A percentile compares a stretch with the other conserved stretches of the same genome.
These are phyloP conservation scores for Tremella fuciformis DNA, from an alignment of 768 basidiomycete genomes.

Conservation along the genomic window DNA sequence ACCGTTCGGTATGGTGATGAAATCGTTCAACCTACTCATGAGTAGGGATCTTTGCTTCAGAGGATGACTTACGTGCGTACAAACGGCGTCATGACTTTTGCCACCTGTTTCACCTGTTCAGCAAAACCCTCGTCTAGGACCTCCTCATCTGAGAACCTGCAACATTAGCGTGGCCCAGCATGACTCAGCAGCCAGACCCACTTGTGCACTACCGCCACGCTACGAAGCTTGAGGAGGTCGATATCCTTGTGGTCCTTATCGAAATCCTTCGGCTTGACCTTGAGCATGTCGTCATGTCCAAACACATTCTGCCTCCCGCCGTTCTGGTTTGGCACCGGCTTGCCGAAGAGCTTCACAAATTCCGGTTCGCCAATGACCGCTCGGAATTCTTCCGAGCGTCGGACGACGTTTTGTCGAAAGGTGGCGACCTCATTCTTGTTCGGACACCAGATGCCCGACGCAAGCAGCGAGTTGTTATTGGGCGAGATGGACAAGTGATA, in stretches of 20 bases:
- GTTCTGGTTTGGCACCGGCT: conserved; percentile 60
- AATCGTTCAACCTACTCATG: conserved; percentile 34
- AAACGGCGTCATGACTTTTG: conserved; percentile 65
- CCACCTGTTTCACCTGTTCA: conserved; percentile 61
- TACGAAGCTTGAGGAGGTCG: conserved; percentile 80
- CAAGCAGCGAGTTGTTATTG: conserved; percentile 66
- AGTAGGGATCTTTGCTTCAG: not conserved
- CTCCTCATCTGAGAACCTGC: conserved; percentile 71
- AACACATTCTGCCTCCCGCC: conserved; percentile 74
- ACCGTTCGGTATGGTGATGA: conserved; percentile 23
- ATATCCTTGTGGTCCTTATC: conserved; percentile 84
- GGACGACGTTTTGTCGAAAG: conserved; percentile 66
- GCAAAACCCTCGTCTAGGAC: conserved; percentile 68
- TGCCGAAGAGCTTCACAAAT: conserved; percentile 76
- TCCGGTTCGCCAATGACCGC: conserved; percentile 63
- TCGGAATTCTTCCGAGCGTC: conserved; percentile 58
- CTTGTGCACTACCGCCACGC: conserved; percentile 67
- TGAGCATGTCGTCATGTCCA: conserved; percentile 80
- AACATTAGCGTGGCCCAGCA: not conserved
- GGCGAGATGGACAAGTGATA: conserved; percentile 62
- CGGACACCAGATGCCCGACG: conserved; percentile 63
- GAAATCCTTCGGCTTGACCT: conserved; percentile 86
- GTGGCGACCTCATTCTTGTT: conserved; percentile 70
- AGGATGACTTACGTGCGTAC: conserved; percentile 57
- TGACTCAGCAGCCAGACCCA: conserved; percentile 47